A percentile compares a stretch with the other conserved stretches of the same genome.
Evolutionary conservation across 768 basidiomycete species (phyloP).

Genomic region (Boletus pseudo-olivaceus): DNA sequence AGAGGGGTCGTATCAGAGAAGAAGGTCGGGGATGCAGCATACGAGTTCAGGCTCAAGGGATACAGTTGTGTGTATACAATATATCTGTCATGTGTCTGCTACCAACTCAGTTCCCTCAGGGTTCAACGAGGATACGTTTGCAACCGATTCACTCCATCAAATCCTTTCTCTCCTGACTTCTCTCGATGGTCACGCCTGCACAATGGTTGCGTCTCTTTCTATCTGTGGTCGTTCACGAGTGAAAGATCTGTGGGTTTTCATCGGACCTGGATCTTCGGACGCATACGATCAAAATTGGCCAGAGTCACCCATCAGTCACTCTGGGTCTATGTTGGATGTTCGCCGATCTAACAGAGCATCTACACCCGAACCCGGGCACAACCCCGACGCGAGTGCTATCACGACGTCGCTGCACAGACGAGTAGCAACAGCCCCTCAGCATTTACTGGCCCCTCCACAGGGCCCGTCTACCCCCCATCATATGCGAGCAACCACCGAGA

Average conservation of each 20-base stretch:
- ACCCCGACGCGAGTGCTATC: constrained; percentile 20
- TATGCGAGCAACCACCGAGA: constrained; percentile 34
- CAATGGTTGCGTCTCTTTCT: constrained; percentile 66
- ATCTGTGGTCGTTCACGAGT: constrained; percentile 66
- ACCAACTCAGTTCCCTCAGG: constrained; percentile 40
- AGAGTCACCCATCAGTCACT: constrained; percentile 35
- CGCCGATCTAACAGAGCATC: constrained; percentile 33
- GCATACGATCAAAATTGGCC: constrained; percentile 31
- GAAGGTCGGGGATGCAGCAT: constrained; percentile 67
- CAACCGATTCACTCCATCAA: constrained; percentile 67
- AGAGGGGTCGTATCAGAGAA: constrained; percentile 76
- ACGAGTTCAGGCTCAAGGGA: constrained; percentile 79
- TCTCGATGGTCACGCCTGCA: constrained; percentile 65
- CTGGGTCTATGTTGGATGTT: constrained; percentile 35
- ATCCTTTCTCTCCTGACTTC: constrained; percentile 65
- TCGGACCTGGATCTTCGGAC: constrained; percentile 44
- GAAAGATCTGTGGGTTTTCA: constrained; percentile 79
- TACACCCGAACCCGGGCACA: constrained; percentile 29
- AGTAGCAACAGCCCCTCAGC: constrained; percentile 30
- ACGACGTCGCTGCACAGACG: constrained; percentile 31
- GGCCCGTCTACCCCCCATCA: constrained; percentile 27
- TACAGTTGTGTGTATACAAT: constrained; percentile 59
- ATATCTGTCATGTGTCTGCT: constrained; percentile 11
- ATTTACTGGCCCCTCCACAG: constrained; percentile 14
- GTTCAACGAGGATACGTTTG: constrained; percentile 77